These are phyloP conservation scores for Dichotomocladium elegans DNA, from an alignment of 371 early-diverging fungal species.

Conservation along the genomic window DNA sequence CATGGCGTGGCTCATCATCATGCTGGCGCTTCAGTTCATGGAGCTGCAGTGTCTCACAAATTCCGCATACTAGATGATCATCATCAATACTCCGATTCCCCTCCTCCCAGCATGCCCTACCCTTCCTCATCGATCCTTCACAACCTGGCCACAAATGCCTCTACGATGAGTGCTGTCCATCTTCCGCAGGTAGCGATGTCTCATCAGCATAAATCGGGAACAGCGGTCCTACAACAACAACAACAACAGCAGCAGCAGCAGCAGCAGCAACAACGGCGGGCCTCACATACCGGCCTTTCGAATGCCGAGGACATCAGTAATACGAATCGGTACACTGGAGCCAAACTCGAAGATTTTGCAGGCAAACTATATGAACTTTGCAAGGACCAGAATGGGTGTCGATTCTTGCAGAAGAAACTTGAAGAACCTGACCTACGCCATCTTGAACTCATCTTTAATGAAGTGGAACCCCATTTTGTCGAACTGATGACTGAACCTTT, in stretches of 20 bases:
- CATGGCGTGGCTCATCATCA: constrained; percentile 11
- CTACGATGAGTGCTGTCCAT: no score
- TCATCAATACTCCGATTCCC: constrained; percentile 29
- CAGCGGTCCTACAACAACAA: no score
- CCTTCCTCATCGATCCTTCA: no score
- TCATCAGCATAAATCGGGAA: no score
- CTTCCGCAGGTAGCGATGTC: constrained; percentile 5
- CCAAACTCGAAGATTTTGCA: constrained; percentile 58
- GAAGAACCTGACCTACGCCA: constrained; percentile 68
- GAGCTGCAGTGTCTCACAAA: constrained; percentile 25
- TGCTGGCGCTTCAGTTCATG: not conserved
- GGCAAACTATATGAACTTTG: constrained; percentile 77
- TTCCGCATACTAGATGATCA: constrained; percentile 55
- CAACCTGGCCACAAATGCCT: no score
- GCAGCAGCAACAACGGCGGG: not conserved
- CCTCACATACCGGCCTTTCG: no score
- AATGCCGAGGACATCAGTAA: no score
- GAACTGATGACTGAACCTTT: constrained; percentile 89
- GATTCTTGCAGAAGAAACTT: constrained; percentile 80
- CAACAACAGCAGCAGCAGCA: no score
- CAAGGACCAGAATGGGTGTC: constrained; percentile 90
- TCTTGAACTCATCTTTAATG: constrained; percentile 63
- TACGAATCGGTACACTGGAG: constrained; percentile 58
- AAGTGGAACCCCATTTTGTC: constrained; percentile 68
- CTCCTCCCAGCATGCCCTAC: constrained; percentile 9